Conservation (phyloP, 768 basidiomycete genomes). For the Pilatotrama ljubarskyi region DNA sequence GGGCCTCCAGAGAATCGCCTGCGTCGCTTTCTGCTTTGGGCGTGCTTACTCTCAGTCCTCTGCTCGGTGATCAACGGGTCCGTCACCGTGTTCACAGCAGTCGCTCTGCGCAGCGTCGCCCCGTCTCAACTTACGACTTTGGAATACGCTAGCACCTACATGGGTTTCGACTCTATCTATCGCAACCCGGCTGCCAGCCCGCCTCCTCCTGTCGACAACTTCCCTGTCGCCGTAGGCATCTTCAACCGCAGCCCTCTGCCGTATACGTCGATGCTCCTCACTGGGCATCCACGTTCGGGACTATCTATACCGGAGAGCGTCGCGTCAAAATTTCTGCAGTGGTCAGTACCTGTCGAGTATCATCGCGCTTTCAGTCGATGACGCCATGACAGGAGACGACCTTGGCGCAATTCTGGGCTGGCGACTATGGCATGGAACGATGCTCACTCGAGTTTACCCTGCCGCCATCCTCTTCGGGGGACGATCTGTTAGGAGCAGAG, state of each 20-base stretch:
- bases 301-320: neutral
- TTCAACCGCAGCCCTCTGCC: neutral
- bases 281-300: neutral
- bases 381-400: too few relatives aligned
- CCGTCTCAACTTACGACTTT: too few relatives aligned
- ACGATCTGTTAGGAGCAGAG: too few relatives aligned
- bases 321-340: neutral
- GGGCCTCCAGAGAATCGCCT: too few relatives aligned
- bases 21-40: too few relatives aligned
- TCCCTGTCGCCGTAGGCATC: neutral
- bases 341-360: neutral
- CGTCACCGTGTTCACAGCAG: neutral
- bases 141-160: neutral
- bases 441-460: neutral
- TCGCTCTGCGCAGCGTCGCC: neutral
- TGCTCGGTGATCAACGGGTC: neutral
- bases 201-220: neutral
- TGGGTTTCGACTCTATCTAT: neutral
- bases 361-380: neutral
- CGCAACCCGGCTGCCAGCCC: neutral
- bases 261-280: neutral
- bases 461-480: too few relatives aligned
- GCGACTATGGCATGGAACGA: neutral
- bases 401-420: neutral
- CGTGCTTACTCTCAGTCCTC: too few relatives aligned